Evolutionary conservation across 768 basidiomycete genomes (phyloP), one percentile per base, ranked within the genome.

Genomic region (Tulasnella sp.): DNA sequence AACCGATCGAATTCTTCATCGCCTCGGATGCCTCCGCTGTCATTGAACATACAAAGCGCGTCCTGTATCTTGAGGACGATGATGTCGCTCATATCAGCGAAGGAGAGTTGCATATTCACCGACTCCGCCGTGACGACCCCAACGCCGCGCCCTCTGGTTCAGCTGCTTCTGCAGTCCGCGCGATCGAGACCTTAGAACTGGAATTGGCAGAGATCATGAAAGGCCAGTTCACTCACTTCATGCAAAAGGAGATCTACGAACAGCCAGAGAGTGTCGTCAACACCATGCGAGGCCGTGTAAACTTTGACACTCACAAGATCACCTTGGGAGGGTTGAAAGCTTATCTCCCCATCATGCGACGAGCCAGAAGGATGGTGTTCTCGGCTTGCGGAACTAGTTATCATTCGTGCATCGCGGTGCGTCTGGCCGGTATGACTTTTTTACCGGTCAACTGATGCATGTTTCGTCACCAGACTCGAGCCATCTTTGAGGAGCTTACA

Each of bases 171-270:
- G 86, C 94, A 37, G 97, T 96, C 46, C 94, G 98, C 83, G 96
- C 91, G 83, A 99, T 99, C 86, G 98, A 99, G 88, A 98, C 96
- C 7, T 92, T 99, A 83, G 98, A 99, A 87, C 92, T 99, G 83
- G 98, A 99, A 87, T 91, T 99, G 72, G 97, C 97, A n/a, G 98
- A 97, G 83, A 99, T 99, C 88, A 99, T 99, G 98, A 99, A 99
- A 90, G 98, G 98, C 85, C 96, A 96, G 87, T 99, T 99, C 86
- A 96, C 96, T 85, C 97, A 97, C 85, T 99, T 99, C 88, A 99
- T 99, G 98, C 97, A 99, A 86, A 99, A 99, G 89, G 98, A 99
- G 87, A 98, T 98, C 84, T 98, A 96, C 89, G 95, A 98, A 85
- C 97, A 99, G 86, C 97, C 98, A 76, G 98, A 99, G 85, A 97